A percentile compares a stretch with the other conserved stretches of the same genome.
These are phyloP conservation scores for Fragilaria crotonensis DNA, from an alignment of 108 stramenopile species.

Conservation along the genomic window DNA sequence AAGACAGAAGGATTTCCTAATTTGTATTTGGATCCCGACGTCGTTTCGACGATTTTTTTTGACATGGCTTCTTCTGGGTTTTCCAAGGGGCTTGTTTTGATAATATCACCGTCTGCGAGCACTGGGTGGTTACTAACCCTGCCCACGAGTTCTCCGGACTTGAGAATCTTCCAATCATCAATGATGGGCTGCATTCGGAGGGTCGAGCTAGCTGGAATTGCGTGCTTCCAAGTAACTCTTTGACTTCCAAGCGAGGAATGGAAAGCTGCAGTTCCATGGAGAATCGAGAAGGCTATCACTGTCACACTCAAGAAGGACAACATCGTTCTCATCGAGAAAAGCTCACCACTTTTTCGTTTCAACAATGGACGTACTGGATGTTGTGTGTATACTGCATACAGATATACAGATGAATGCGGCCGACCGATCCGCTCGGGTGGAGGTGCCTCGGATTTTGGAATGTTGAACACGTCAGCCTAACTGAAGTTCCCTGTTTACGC, in stretches of 20 bases:
- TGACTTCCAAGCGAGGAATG: not conserved
- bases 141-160: slow-evolving; percentile 55
- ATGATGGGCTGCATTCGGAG: slow-evolving; percentile 23
- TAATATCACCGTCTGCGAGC: slow-evolving; percentile 70
- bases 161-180: slow-evolving; percentile 65
- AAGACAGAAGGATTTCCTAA: slow-evolving; percentile 29
- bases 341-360: no score
- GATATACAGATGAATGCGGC: no score
- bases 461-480: no score
- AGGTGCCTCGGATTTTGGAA: no score
- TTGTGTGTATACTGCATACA: no score
- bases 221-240: not conserved
- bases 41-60: slow-evolving; percentile 48
- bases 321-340: no score
- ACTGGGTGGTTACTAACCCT: slow-evolving; percentile 57
- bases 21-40: slow-evolving; percentile 68
- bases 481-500: no score
- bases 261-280: no score
- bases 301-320: no score
- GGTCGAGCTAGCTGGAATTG: not conserved
- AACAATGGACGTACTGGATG: no score
- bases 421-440: no score
- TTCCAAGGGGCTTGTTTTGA: slow-evolving; percentile 61
- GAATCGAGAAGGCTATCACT: no score
- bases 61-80: slow-evolving; percentile 32